Base-by-base conservation (phyloP, 192 early-diverging fungal species). In the Chytriomyces hyalinus region DNA sequence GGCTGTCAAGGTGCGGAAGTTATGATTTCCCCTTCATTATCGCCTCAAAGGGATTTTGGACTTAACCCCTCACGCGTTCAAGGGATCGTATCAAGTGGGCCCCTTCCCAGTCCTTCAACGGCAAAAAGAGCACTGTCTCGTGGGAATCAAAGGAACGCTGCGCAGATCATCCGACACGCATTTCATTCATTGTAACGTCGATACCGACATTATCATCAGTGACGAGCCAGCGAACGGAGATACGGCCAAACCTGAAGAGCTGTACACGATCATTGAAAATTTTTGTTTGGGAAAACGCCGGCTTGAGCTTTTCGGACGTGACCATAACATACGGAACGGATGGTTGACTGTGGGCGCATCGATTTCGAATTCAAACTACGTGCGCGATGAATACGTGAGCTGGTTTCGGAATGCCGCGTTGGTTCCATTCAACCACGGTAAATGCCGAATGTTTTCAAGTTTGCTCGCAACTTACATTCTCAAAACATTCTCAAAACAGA, bases 161-260 rank as follows among this genome's bases (percentile, higher is more conserved):
- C 82, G 90, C 4, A 81, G 90, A 6, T 85, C 86, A 17, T 89
- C 85, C 15, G 90, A 91, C 75, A 82, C 85, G 5, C 90, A 91
- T 81, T 91, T 91, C 73, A 91, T 91, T 70, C 90, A 91, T 73
- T 91, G 90, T 70, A 91, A 91, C 65, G 85, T 91, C 17, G 90
- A 91, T 64, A 91, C 90, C 26, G 90, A 91, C 64, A 87, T 91
- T 5, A 89, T 91, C 59, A 84, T 91, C 36, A 84, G 89, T 9
- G 88, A 90, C 61, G 88, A 90, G 71, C 84, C 84, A 13, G 67
- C 78, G 20, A 70, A 65, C 47, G 61, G 65, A 73, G 82, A 72
- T 20, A 81, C 82, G 17, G 50, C 67, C 22, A 90, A 90, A 73
- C 90, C 90, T 4, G 86, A 84, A 24, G 90, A 91, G 78, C 75